These are phyloP conservation scores for Mucor circinelloides DNA, from an alignment of 371 early-diverging fungal genomes.

Conservation along the genomic window DNA sequence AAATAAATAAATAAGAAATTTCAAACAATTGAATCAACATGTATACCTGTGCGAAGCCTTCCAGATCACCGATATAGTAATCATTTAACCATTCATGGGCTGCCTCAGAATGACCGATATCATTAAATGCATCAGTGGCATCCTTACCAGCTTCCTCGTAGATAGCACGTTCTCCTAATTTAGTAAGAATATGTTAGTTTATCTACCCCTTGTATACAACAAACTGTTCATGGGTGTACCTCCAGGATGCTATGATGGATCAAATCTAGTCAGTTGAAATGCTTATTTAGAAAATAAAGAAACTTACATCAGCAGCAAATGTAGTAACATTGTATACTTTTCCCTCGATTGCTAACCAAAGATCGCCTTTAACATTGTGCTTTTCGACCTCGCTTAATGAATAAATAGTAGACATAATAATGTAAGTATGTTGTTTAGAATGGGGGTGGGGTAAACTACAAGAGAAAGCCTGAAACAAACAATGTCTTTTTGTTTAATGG, in stretches of 20 bases:
- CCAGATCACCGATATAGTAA: slow-evolving; percentile 41
- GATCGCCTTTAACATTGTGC: slow-evolving; percentile 57
- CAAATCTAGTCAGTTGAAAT: not conserved
- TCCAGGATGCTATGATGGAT: slow-evolving; percentile 43
- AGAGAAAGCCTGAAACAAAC: not conserved
- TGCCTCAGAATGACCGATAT: slow-evolving; percentile 86
- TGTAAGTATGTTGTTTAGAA: not conserved
- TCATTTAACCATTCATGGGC: slow-evolving; percentile 41
- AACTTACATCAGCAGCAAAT: slow-evolving; percentile 70
- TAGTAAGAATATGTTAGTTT: not conserved
- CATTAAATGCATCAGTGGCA: slow-evolving; percentile 87
- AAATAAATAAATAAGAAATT: not conserved
- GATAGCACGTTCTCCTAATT: slow-evolving; percentile 61
- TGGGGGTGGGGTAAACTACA: not conserved
- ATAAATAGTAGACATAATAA: slow-evolving; percentile 5
- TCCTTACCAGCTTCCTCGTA: slow-evolving; percentile 69
- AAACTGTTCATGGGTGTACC: slow-evolving; percentile 42
- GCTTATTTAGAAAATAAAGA: not conserved
- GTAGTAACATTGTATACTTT: slow-evolving; percentile 84
- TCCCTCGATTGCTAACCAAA: slow-evolving; percentile 76
- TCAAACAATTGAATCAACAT: not conserved
- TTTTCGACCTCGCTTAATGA: slow-evolving; percentile 55
- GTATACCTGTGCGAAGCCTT: not conserved
- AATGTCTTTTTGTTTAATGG: not conserved
- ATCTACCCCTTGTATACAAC: not conserved